Conservation (phyloP, 2,329 filamentous ascomycete species). For the Colletotrichum lindemuthianum region DNA sequence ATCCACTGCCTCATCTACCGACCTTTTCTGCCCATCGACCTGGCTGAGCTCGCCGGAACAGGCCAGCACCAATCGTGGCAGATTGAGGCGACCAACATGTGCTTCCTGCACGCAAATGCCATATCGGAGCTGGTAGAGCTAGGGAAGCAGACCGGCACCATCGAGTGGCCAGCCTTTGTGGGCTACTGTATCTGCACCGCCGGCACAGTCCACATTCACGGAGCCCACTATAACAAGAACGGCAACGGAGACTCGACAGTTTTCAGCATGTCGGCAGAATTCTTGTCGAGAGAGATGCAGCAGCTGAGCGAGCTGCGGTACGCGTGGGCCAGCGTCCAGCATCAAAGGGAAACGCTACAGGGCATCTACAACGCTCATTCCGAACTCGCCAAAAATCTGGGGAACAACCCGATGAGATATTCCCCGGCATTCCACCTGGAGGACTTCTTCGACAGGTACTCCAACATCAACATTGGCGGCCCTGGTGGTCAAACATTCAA, state of each 20-base stretch:
- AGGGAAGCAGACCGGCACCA: slow-evolving; percentile 75
- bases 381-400: slow-evolving; percentile 79
- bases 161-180: slow-evolving; percentile 88
- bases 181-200: slow-evolving; percentile 89
- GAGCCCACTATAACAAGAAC: slow-evolving; percentile 77
- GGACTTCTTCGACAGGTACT: slow-evolving; percentile 87
- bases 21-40: slow-evolving; percentile 85
- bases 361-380: slow-evolving; percentile 81
- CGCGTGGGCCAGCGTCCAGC: slow-evolving; percentile 80
- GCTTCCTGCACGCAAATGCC: slow-evolving; percentile 86
- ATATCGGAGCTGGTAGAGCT: slow-evolving; percentile 86
- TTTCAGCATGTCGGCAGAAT: slow-evolving; percentile 72
- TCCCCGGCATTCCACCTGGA: slow-evolving; percentile 85
- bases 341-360: slow-evolving; percentile 82
- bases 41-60: slow-evolving; percentile 80
- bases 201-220: slow-evolving; percentile 88
- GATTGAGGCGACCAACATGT: slow-evolving; percentile 89
- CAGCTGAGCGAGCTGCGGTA: slow-evolving; percentile 80
- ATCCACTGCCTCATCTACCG: slow-evolving; percentile 89
- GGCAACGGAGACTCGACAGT: slow-evolving; percentile 67
- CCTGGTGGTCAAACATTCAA: slow-evolving; percentile 67
- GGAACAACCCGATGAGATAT: slow-evolving; percentile 76
- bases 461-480: slow-evolving; percentile 64
- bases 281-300: slow-evolving; percentile 81
- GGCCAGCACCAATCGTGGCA: slow-evolving; percentile 93